These are phyloP conservation scores for Teratosphaeria nubilosa DNA, from an alignment of 2,329 filamentous ascomycete genomes.

Conservation along the genomic window DNA sequence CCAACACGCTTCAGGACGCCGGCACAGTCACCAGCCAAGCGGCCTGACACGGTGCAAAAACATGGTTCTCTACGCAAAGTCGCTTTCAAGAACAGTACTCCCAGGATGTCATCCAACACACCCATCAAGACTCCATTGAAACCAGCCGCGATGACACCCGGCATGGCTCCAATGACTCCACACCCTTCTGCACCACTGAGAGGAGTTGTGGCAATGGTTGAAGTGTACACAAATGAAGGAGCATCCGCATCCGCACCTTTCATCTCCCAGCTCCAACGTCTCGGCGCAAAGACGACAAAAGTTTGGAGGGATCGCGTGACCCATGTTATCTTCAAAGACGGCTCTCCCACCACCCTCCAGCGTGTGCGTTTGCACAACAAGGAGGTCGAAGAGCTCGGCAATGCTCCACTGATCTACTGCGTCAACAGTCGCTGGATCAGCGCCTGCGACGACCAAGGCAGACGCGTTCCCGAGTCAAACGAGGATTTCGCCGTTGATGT, in stretches of 20 bases:
- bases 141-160: conserved; percentile 17
- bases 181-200: conserved; percentile 25
- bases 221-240: conserved; percentile 28
- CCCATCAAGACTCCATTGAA: conserved; percentile 24
- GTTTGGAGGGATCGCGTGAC: conserved; percentile 27
- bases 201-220: conserved; percentile 25
- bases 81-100: conserved; percentile 14
- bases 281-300: conserved; percentile 27
- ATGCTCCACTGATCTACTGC: conserved; percentile 21
- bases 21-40: conserved; percentile 10
- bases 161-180: conserved; percentile 24
- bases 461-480: conserved; percentile 20
- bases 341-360: conserved; percentile 25
- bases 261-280: conserved; percentile 23
- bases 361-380: conserved; percentile 24
- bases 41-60: conserved; percentile 20
- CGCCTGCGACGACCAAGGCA: conserved; percentile 24
- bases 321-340: conserved; percentile 30
- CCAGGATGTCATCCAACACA: conserved; percentile 10
- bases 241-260: conserved; percentile 26
- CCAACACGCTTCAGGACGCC: conserved; percentile 20
- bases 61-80: conserved; percentile 19
- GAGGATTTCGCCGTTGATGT: conserved; percentile 26
- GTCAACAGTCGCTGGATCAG: conserved; percentile 30
- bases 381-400: conserved; percentile 13